Percentiles rank a stretch among this genome's conserved stretches.
phyloP scores from a whole-genome alignment of 2,329 filamentous ascomycete species.

The Stachybotrys chartarum region DNA sequence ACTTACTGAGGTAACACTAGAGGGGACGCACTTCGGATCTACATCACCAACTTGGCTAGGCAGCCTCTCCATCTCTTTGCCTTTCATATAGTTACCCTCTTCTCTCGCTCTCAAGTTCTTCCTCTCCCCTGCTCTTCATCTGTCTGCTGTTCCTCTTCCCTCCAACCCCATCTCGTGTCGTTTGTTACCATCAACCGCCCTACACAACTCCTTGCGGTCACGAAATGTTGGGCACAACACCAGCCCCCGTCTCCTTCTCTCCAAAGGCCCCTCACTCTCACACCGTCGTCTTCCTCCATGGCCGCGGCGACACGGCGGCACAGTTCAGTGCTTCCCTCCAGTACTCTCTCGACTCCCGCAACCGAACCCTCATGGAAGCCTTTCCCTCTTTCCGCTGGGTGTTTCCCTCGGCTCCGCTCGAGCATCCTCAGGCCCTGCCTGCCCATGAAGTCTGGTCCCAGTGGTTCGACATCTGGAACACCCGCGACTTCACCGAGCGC shows the following conservation, averaged over 20 bases:
- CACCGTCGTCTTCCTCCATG: slow-evolving; percentile 38
- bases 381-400: slow-evolving; percentile 43
- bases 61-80: too few species aligned
- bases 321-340: slow-evolving; percentile 23
- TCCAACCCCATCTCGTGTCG: too few species aligned
- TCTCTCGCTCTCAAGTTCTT: too few species aligned
- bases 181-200: too few species aligned
- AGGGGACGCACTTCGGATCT: too few species aligned
- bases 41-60: too few species aligned
- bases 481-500: slow-evolving; percentile 26
- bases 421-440: slow-evolving; percentile 14
- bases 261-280: slow-evolving; percentile 25
- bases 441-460: slow-evolving; percentile 21
- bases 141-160: too few species aligned
- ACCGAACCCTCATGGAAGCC: slow-evolving; percentile 25
- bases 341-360: slow-evolving; percentile 20
- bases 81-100: too few species aligned
- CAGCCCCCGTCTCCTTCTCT: neutral
- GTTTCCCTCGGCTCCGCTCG: slow-evolving; percentile 35
- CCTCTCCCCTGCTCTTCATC: too few species aligned
- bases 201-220: too few species aligned
- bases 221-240: neutral
- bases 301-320: slow-evolving; percentile 31
- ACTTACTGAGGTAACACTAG: too few species aligned
- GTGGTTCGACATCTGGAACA: slow-evolving; percentile 46